These are phyloP conservation scores for Trametes maxima DNA, from an alignment of 768 basidiomycete species.

Conservation along the genomic window DNA sequence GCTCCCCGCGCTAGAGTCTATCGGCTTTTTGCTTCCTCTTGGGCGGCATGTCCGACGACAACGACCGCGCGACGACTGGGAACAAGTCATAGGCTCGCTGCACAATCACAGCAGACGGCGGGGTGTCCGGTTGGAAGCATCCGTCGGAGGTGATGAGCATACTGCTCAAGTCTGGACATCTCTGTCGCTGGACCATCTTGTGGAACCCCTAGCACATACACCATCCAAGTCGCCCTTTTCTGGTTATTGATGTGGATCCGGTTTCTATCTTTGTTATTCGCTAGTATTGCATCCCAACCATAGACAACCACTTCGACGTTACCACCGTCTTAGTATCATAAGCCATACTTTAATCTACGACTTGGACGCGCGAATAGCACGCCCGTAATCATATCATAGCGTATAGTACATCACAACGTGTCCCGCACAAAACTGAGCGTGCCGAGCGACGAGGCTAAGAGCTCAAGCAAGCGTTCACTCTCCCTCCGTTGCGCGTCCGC, in stretches of 20 bases:
- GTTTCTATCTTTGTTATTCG: neutral
- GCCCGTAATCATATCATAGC: neutral
- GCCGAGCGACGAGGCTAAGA: conserved; percentile 73
- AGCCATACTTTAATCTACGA: neutral
- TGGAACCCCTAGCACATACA: neutral
- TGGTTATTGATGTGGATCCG: neutral
- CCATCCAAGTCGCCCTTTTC: neutral
- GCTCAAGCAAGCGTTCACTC: conserved; percentile 74
- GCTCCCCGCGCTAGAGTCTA: conserved; percentile 2
- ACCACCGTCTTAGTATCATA: neutral
- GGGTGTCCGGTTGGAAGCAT: conserved; percentile 6
- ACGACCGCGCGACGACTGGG: conserved; percentile 5
- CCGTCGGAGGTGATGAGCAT: conserved; percentile 15
- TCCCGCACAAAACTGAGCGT: conserved; percentile 78
- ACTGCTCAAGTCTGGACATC: conserved; percentile 9
- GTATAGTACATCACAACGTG: conserved; percentile 42
- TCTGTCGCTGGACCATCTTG: neutral
- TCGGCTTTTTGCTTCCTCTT: conserved; percentile 17
- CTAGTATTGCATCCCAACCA: neutral
- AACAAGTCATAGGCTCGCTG: neutral
- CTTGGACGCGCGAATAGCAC: neutral
- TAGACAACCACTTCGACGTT: neutral
- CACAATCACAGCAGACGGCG: neutral
- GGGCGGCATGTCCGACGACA: neutral
- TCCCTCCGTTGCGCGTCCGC: conserved; percentile 71